Conservation (phyloP, 106 monocot species). For the Xerophyta viscosa region DNA sequence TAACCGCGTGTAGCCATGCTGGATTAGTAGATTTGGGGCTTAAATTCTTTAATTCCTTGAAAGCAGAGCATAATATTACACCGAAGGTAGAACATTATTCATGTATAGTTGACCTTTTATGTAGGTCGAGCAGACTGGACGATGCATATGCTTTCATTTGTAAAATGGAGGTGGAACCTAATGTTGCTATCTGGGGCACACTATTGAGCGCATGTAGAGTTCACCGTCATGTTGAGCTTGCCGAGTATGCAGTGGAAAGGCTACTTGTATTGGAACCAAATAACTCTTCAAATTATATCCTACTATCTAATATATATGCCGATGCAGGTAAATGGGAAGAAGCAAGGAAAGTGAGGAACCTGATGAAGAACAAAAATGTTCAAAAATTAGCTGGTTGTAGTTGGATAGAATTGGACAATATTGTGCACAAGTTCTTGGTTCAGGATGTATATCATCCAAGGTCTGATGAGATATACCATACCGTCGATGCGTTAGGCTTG, state of each 20-base stretch:
- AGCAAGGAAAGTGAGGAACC: conserved; percentile 47
- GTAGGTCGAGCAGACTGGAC: conserved; percentile 55
- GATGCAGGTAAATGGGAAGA: conserved; percentile 68
- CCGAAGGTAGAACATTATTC: conserved; percentile 83
- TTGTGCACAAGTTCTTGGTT: conserved; percentile 65
- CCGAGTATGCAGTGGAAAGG: conserved; percentile 50
- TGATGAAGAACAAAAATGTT: conserved; percentile 66
- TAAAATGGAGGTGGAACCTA: conserved; percentile 67
- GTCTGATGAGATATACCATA: conserved; percentile 60
- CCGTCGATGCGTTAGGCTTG: conserved; percentile 34
- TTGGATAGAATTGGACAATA: conserved; percentile 76
- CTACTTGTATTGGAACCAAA: conserved; percentile 65
- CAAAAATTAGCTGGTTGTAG: conserved; percentile 75
- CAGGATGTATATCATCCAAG: conserved; percentile 53
- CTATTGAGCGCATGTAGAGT: conserved; percentile 66
- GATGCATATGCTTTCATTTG: conserved; percentile 66
- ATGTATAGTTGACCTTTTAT: conserved; percentile 74
- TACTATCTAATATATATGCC: conserved; percentile 74
- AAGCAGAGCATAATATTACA: conserved; percentile 19
- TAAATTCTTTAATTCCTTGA: conserved; percentile 51
- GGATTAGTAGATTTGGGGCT: conserved; percentile 69
- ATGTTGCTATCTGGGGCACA: conserved; percentile 74
- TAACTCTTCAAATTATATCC: conserved; percentile 80
- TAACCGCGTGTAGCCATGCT: conserved; percentile 82
- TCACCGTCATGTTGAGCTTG: conserved; percentile 50